Evolutionary conservation across 1,284 basidiomycete species (phyloP), one percentile per base, ranked within the genome.

Genomic region (Boletus hoseneyae): DNA sequence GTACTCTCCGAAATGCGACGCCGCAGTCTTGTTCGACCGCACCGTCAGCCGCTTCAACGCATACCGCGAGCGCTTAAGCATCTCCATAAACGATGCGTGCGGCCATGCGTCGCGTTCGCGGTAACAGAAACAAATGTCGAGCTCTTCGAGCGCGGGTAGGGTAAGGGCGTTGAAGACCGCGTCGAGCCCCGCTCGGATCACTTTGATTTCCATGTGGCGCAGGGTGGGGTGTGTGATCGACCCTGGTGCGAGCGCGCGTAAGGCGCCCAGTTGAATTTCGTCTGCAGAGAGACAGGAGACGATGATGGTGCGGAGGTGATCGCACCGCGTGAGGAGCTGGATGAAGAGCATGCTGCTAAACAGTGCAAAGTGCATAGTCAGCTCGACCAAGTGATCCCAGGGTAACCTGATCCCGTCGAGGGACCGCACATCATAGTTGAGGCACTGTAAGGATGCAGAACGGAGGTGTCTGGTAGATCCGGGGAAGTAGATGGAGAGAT

Each of bases 41-140:
- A 69, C 55, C 2, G 54, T 55, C 29, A 66, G 33, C 41, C 46
- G 52, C 52, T 53, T 55, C 44, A 66, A 37, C 36, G 47, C 1
- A 40, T 63, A 67, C 3, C 51, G 54, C 8, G 66, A 66, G 7
- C 64, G 63, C 5, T 6, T 10, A 3, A 68, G 4, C 50, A 66
- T 57, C 23, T 48, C 54, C 43, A 59, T 35, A 27, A 66, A 66
- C n/a, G 60, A 29, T 1, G 36, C 35, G 15, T 69, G 64, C 0
- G 67, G 64, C 64, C 64, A 66, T 2, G 33, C 27, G 12, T 66
- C 60, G 27, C 59, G 58, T 21, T 63, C 63, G 13, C 62, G 61
- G 25, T 56, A 62, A 29, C 63, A 68, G 43, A 70, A 66, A 21
- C 61, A 64, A 7, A 66, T 41, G 13, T 70, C 64, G 18, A 66